Evolutionary conservation across 2,329 filamentous ascomycete species (phyloP).

Genomic region (Alternaria incomplexa): DNA sequence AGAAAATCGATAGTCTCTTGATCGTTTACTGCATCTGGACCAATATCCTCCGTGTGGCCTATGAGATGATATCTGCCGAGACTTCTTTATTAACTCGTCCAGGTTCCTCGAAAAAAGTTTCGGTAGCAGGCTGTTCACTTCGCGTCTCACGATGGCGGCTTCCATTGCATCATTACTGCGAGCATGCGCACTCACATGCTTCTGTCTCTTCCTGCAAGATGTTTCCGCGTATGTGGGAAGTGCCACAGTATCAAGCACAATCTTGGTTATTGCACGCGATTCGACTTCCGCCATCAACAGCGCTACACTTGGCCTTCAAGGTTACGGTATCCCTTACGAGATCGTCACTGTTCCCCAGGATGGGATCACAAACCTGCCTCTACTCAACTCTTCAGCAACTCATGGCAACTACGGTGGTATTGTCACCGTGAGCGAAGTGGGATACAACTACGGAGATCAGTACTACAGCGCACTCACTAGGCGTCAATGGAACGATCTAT

Average conservation of each 20-base stretch:
- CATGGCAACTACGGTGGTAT: constrained; percentile 67
- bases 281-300: constrained; percentile 56
- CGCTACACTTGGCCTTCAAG: constrained; percentile 62
- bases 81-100: constrained; percentile 39
- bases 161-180: constrained; percentile 31
- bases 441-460: constrained; percentile 58
- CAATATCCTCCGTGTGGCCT: constrained; percentile 26
- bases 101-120: constrained; percentile 27
- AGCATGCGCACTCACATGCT: constrained; percentile 30
- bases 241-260: constrained; percentile 51
- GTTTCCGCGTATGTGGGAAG: constrained; percentile 30
- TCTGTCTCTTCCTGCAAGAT: constrained; percentile 23
- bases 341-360: constrained; percentile 60
- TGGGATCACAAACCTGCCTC: constrained; percentile 57
- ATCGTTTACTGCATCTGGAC: constrained; percentile 34
- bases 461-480: constrained; percentile 62
- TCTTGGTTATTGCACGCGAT: constrained; percentile 64
- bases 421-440: constrained; percentile 60
- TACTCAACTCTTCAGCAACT: constrained; percentile 56
- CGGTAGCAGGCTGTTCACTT: constrained; percentile 25
- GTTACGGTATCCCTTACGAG: constrained; percentile 66
- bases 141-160: constrained; percentile 31
- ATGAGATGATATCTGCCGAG: constrained; percentile 39
- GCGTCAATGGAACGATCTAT: constrained; percentile 63
- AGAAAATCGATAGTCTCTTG: constrained; percentile 41